These are phyloP conservation scores for Peronospora tabacina DNA, from an alignment of 352 stramenopile genomes.

Conservation along the genomic window DNA sequence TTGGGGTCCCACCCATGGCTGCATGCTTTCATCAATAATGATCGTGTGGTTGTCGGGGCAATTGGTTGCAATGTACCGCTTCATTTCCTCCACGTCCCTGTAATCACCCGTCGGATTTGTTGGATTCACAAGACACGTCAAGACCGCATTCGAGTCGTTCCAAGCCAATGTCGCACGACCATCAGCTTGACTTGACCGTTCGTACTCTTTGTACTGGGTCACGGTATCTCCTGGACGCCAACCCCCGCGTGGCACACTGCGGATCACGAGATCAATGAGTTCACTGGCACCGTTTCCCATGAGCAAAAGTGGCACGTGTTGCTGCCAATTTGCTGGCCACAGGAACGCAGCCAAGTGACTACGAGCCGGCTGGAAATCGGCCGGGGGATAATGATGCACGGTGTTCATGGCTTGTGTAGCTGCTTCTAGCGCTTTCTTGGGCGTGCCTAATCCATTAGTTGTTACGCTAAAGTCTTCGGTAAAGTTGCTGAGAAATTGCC, in stretches of 20 bases:
- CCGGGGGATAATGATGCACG: constrained; percentile 86
- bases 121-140: constrained; percentile 86
- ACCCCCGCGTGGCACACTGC: constrained; percentile 59
- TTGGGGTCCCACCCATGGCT: constrained; percentile 80
- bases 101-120: constrained; percentile 89
- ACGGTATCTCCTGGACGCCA: constrained; percentile 66
- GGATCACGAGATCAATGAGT: constrained; percentile 85
- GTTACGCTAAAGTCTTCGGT: constrained; percentile 87
- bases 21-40: constrained; percentile 89
- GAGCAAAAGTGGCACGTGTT: constrained; percentile 60
- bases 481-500: constrained; percentile 87
- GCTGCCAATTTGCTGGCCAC: constrained; percentile 50
- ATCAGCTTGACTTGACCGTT: constrained; percentile 76
- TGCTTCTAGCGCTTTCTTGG: constrained; percentile 53
- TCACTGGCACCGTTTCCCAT: constrained; percentile 83
- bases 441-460: constrained; percentile 83
- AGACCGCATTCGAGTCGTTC: constrained; percentile 57
- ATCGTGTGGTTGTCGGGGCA: constrained; percentile 85
- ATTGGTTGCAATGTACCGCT: constrained; percentile 79
- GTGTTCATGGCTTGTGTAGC: constrained; percentile 66
- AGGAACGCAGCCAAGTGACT: constrained; percentile 86
- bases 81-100: constrained; percentile 71
- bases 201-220: constrained; percentile 86
- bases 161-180: constrained; percentile 69
- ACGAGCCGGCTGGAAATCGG: constrained; percentile 85